Evolutionary conservation across 306 rosid genomes (phyloP).

Genomic region (Alnus rubra): DNA sequence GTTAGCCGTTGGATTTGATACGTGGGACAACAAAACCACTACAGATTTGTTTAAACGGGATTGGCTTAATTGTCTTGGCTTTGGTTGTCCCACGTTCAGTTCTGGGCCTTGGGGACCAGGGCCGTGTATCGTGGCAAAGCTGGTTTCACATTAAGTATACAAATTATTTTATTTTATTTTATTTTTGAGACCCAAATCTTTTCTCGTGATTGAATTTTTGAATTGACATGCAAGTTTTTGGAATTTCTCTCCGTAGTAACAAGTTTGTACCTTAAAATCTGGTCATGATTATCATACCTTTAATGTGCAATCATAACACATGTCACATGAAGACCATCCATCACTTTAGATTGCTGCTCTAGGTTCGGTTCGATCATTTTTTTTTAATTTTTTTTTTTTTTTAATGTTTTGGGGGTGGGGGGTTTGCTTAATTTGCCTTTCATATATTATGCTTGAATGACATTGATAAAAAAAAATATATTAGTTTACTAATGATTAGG

Average conservation of each 20-base stretch:
- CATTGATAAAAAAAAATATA: not conserved
- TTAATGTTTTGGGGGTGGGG: not conserved
- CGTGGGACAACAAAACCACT: conserved; percentile 12
- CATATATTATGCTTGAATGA: not conserved
- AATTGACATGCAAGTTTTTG: not conserved
- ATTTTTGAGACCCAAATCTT: not conserved
- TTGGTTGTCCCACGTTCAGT: conserved; percentile 18
- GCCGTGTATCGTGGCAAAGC: conserved; percentile 10
- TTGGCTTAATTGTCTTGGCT: not conserved
- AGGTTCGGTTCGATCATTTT: too few relatives aligned
- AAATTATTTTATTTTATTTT: not conserved
- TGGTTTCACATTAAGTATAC: conserved; percentile 14
- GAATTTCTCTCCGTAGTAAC: not conserved
- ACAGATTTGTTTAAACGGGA: not conserved
- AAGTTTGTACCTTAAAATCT: not conserved
- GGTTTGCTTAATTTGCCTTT: not conserved
- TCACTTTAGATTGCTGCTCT: too few relatives aligned
- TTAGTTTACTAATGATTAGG: not conserved
- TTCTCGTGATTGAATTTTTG: conserved; percentile 10
- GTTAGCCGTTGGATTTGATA: conserved; percentile 44
- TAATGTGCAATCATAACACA: conserved; percentile 24
- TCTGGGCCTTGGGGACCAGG: conserved; percentile 26
- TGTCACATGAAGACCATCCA: too few relatives aligned
- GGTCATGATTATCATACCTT: conserved; percentile 1
- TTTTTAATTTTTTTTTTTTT: too few relatives aligned